Conservation (phyloP, 2,329 filamentous ascomycete species). For the Hymenoscyphus fructigenus region DNA sequence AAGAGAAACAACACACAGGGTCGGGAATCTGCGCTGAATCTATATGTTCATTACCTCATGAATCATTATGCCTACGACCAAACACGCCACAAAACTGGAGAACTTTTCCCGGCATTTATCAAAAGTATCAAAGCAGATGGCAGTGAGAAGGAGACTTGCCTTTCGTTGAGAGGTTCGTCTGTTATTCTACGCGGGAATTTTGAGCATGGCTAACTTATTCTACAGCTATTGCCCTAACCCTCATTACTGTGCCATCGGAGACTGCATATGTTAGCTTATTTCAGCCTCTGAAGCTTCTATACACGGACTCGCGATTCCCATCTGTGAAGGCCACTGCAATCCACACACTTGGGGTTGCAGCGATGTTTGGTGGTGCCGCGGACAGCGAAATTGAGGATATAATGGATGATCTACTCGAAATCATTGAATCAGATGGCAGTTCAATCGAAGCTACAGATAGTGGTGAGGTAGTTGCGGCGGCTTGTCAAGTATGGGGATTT, state of each 20-base stretch:
- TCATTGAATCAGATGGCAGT: slow-evolving; percentile 65
- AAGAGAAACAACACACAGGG: slow-evolving; percentile 66
- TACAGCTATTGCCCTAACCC: slow-evolving; percentile 58
- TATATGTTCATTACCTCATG: slow-evolving; percentile 60
- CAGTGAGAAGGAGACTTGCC: slow-evolving; percentile 60
- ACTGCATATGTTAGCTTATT: slow-evolving; percentile 58
- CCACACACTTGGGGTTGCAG: slow-evolving; percentile 59
- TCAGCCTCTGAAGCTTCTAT: slow-evolving; percentile 55
- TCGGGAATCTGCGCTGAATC: slow-evolving; percentile 57
- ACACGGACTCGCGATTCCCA: slow-evolving; percentile 58
- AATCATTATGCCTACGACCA: slow-evolving; percentile 61
- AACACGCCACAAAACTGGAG: slow-evolving; percentile 51
- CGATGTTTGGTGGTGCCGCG: slow-evolving; percentile 65
- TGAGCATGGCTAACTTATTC: slow-evolving; percentile 10
- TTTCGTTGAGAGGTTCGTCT: slow-evolving; percentile 57
- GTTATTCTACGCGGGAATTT: not conserved
- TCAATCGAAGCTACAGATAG: slow-evolving; percentile 63
- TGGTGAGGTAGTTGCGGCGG: slow-evolving; percentile 59
- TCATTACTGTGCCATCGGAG: slow-evolving; percentile 61
- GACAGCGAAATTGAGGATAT: slow-evolving; percentile 60
- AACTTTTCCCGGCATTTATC: slow-evolving; percentile 58
- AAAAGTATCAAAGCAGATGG: slow-evolving; percentile 63
- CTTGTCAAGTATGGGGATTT: slow-evolving; percentile 68
- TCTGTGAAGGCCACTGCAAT: slow-evolving; percentile 64
- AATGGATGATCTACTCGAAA: slow-evolving; percentile 67